Conservation (phyloP, 192 early-diverging fungal genomes). For the Haplosporangium gracile region DNA sequence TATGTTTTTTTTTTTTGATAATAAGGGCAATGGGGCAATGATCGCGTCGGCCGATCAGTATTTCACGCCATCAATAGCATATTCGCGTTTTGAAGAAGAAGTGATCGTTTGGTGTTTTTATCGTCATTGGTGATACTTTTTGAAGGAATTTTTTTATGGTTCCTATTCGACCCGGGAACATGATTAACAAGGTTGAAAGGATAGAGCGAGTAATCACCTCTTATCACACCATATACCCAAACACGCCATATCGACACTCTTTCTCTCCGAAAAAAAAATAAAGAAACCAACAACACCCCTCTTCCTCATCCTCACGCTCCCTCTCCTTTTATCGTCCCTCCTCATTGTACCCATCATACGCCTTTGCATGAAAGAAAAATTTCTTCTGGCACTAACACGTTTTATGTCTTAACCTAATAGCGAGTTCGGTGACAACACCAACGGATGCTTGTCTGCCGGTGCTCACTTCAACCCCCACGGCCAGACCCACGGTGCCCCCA, state of each 20-base stretch:
- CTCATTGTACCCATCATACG: neutral
- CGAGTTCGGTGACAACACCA: conserved; percentile 86
- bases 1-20: neutral
- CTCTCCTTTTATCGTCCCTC: neutral
- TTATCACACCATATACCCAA: neutral
- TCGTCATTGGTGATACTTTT: conserved; percentile 2
- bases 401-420: conserved; percentile 19
- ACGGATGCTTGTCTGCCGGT: conserved; percentile 90
- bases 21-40: neutral
- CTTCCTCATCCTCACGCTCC: too few species aligned
- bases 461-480: conserved; percentile 88
- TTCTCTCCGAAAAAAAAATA: neutral
- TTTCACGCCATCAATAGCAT: neutral
- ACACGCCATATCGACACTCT: too few species aligned
- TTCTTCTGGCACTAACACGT: neutral
- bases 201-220: neutral
- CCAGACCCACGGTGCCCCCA: conserved; percentile 84
- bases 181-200: neutral
- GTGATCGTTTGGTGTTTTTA: neutral
- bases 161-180: conserved; percentile 37
- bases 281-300: neutral
- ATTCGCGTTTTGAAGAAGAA: neutral
- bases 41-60: neutral
- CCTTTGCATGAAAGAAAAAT: neutral
- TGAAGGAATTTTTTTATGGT: conserved; percentile 3